Conservation (phyloP, 768 basidiomycete species). For the Mycena indigotica region DNA sequence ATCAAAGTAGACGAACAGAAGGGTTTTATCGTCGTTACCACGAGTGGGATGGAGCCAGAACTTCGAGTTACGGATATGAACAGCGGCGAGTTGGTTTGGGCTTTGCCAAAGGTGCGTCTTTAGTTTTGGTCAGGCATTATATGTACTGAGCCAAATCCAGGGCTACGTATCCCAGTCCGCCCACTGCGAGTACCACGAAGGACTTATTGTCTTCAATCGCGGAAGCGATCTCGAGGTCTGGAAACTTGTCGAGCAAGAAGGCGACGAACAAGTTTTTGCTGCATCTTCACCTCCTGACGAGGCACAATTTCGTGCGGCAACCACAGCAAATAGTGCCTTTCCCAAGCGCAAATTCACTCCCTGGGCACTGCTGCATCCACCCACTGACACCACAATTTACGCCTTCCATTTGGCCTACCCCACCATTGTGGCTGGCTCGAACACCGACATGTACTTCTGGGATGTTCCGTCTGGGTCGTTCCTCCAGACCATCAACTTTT, state of each 20-base stretch:
- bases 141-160: slow-evolving; percentile 32
- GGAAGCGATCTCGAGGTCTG: slow-evolving; percentile 67
- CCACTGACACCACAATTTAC: slow-evolving; percentile 34
- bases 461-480: slow-evolving; percentile 56
- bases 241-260: slow-evolving; percentile 47
- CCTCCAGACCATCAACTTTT: slow-evolving; percentile 49
- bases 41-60: slow-evolving; percentile 47
- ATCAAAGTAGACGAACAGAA: slow-evolving; percentile 74
- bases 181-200: slow-evolving; percentile 73
- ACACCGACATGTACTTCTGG: slow-evolving; percentile 56
- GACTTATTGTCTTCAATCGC: slow-evolving; percentile 74
- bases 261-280: slow-evolving; percentile 22
- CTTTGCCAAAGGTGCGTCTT: slow-evolving; percentile 52
- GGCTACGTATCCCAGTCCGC: slow-evolving; percentile 56
- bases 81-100: slow-evolving; percentile 57
- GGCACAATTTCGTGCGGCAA: slow-evolving; percentile 23
- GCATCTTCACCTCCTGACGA: slow-evolving; percentile 36
- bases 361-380: slow-evolving; percentile 57
- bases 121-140: not conserved
- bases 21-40: slow-evolving; percentile 62
- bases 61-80: slow-evolving; percentile 59
- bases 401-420: slow-evolving; percentile 76
- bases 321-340: slow-evolving; percentile 16
- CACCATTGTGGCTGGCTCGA: slow-evolving; percentile 54
- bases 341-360: slow-evolving; percentile 57